Conservation (phyloP, 2,329 filamentous ascomycete genomes). For the Colletotrichum chlorophyti region DNA sequence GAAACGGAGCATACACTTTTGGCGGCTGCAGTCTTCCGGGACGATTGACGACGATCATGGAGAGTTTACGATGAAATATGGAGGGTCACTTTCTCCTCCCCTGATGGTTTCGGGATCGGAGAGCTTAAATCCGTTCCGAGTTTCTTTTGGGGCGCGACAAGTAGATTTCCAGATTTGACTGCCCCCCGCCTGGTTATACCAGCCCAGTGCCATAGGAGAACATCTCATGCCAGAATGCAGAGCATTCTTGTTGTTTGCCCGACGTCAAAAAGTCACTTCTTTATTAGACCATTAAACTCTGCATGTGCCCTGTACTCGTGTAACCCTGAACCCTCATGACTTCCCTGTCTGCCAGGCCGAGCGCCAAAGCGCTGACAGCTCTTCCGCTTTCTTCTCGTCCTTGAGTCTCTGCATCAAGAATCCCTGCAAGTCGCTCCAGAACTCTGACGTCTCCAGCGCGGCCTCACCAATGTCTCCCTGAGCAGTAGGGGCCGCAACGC, state of each 20-base stretch:
- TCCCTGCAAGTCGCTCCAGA: constrained; percentile 85
- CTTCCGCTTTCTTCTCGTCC: constrained; percentile 70
- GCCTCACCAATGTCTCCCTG: constrained; percentile 43
- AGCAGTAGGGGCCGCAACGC: constrained; percentile 37
- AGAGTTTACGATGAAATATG: constrained; percentile 33
- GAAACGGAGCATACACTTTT: constrained; percentile 32
- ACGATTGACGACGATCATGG: constrained; percentile 34
- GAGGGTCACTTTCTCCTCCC: constrained; percentile 31
- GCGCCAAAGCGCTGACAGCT: constrained; percentile 72
- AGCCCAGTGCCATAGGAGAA: constrained; percentile 34
- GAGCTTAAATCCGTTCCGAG: constrained; percentile 20
- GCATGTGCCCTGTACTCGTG: not conserved
- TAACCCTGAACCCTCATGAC: constrained; percentile 28
- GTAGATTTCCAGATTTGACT: constrained; percentile 40
- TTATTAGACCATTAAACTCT: constrained; percentile 26
- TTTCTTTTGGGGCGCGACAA: constrained; percentile 38
- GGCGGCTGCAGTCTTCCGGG: constrained; percentile 31
- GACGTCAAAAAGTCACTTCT: constrained; percentile 25
- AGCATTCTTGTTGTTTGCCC: constrained; percentile 34
- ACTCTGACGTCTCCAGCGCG: constrained; percentile 73
- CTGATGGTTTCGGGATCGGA: constrained; percentile 24
- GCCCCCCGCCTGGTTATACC: constrained; percentile 40
- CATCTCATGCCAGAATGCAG: constrained; percentile 37
- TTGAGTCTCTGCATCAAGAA: constrained; percentile 82
- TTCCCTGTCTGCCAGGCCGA: constrained; percentile 68